Base-by-base conservation (phyloP, 805 yeast genomes). In the Saccharomycopsis schoenii region DNA sequence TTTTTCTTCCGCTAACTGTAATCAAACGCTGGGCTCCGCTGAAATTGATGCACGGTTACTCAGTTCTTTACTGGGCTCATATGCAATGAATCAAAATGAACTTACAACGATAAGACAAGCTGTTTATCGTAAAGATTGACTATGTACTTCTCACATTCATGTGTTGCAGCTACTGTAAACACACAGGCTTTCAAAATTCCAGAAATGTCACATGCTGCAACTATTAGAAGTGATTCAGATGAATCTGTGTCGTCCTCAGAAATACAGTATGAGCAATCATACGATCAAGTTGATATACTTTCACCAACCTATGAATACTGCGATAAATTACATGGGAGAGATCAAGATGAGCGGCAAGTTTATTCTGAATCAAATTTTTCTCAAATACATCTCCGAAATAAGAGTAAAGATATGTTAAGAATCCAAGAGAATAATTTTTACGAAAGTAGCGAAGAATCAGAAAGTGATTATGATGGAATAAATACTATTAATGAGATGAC, bases 271-370 rank as follows among this genome's bases (percentile, higher is more conserved):
- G 52, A 47, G 14, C 24, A 21, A 47, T 25, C 52, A 24, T 47
- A 47, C 25, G 52, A 47, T 9, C 24, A 24, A 47, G 21, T 47
- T 47, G 52, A 47, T 47, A 47, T 47, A 12, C 24, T 6, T 17
- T 56, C 98, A 97, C 68, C 85, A 21, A 14, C 19, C 14, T 25
- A 42, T 21, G 52, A 40, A 4, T 1, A 39, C 21, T 19, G 17
- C 12, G n/a, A 15, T 5, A 29, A 12, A 2, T 2, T 17, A 2
- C 39, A 40, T 17, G 24, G 39, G 4, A 24, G 41, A 8, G 58
- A 56, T 24, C 12, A 19, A 1, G 19, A 8, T 21, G 10, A 39
- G 3, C 29, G 11, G 52, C 34, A 42, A 6, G 6, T 29, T 29
- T 29, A 29, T 12, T 37, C 41, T 37, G 41, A 42, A 14, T 41